A percentile compares a stretch with the other conserved stretches of the same genome.
Conservation (phyloP, 805 yeast genomes). For the Cyberlindnera euphorbiiphila region DNA sequence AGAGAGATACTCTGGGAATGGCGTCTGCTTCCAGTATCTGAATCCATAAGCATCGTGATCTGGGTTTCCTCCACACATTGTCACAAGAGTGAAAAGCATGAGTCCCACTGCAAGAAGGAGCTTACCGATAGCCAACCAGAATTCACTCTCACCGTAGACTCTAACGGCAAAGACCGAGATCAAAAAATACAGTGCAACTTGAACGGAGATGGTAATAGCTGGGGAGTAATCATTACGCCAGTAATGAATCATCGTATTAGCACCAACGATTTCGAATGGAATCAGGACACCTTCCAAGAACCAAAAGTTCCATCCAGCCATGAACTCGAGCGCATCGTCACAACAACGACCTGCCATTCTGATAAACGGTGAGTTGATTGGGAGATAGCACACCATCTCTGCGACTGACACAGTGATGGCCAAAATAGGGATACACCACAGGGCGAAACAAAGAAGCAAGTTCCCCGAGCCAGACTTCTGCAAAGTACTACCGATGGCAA, state of each 20-base stretch:
- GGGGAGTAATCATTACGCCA: conserved; percentile 79
- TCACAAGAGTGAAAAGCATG: conserved; percentile 67
- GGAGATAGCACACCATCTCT: conserved; percentile 74
- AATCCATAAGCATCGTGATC: conserved; percentile 58
- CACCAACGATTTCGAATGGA: conserved; percentile 82
- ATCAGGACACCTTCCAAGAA: conserved; percentile 70
- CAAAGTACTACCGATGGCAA: conserved; percentile 63
- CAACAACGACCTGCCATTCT: conserved; percentile 70
- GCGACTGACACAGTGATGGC: conserved; percentile 68
- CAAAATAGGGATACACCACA: conserved; percentile 70
- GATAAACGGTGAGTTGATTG: conserved; percentile 74
- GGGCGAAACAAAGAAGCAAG: conserved; percentile 56
- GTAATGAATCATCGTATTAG: conserved; percentile 70
- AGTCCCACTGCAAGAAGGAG: conserved; percentile 72
- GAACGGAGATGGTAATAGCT: conserved; percentile 64
- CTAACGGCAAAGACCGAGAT: conserved; percentile 72
- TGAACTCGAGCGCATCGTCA: conserved; percentile 70
- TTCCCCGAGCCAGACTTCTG: conserved; percentile 68
- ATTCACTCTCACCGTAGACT: conserved; percentile 79
- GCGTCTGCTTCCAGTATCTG: conserved; percentile 49
- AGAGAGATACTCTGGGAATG: conserved; percentile 52
- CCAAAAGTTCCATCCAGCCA: conserved; percentile 80
- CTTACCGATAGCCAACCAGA: conserved; percentile 72
- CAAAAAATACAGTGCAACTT: conserved; percentile 55
- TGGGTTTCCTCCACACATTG: conserved; percentile 90